Evolutionary conservation across 495 filamentous ascomycete genomes (phyloP), one percentile per base, ranked within the genome.

Genomic region (Penicillium samsonianum): DNA sequence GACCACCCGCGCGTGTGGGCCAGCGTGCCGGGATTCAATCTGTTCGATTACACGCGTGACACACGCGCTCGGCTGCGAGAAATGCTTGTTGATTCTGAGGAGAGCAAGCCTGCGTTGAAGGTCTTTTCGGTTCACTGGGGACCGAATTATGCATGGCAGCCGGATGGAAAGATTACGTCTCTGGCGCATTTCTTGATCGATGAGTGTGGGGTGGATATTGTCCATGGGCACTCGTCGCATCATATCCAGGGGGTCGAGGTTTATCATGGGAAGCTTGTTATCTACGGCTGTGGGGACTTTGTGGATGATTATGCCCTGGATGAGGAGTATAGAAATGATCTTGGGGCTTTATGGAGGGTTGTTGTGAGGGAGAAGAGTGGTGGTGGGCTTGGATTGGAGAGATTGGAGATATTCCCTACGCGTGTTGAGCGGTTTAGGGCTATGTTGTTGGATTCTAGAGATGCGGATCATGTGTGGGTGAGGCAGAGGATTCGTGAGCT

Each of bases 231-330:
- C 49, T 78, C 75, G 22, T 68, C 69, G 22, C 76, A 78, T 61
- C 76, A 78, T 68, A 54, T 75, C 0, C 76, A 78, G 60, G 76
- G 76, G 0, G 74, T 76, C 9, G 75, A 78, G 57, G 51, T 60
- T 16, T 74, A 74, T 44, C 64, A 49, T 1, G 69, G 73, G 0
- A 70, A 65, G 47, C 16, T 78, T 10, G 70, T 78, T 35, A 70
- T 78, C 3, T 78, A 78, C 31, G 75, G 76, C 0, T 78, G 75
- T 57, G 76, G 75, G 1, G 73, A 78, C 59, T 78, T 77, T 57
- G 73, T 78, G 33, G 73, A 78, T 64, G 75, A 78, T 64, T 78
- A 77, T 67, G 65, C 62, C 3, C 3, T 74, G n/a, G 58, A 64
- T 61, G 43, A 40, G 26, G 59, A 62, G 31, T 78, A 49, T 65